Base-by-base conservation (phyloP, 2,329 filamentous ascomycete species). In the Diaporthe vaccinii region DNA sequence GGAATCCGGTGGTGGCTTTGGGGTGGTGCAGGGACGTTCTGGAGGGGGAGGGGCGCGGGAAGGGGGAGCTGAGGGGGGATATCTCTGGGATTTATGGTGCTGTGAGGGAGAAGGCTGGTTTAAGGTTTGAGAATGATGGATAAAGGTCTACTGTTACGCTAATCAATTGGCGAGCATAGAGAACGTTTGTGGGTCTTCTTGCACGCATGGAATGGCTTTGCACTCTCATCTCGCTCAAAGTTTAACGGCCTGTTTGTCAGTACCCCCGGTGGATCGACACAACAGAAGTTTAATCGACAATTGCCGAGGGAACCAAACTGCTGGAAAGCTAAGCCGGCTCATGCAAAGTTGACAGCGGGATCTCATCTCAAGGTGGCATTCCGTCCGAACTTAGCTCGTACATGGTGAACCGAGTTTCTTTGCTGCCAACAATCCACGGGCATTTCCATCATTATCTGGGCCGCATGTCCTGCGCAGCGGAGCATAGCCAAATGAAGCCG, bases 11-110 rank as follows among this genome's bases (percentile, higher is more conserved):
- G 14, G 55, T 55, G 25, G 61, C 39, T 34, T 15, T 68, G 59
- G 59, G 46, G 9, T 68, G 41, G 46, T 51, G 34, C 17, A 44
- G 46, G 51, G 59, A 55, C n/a, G 72, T 73, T 22, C 20, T 73
- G 4, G 72, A 44, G 51, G 36, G 46, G 7, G 20, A 34, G 15
- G 61, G 61, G 2, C 4, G 17, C 22, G 39, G 59, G 20, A 25
- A 34, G 1, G 71, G 58, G 20, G 41, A 73, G 49, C 25, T 46
- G 4, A 31, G 2, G 25, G 59, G 72, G 20, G 72, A 73, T 59
- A 58, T 73, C 15, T 61, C 72, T 58, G 72, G 61, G 31, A n/a
- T 69, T 31, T 74, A 74, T 58, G 72, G 72, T 2, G 62, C 28
- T 44, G 72, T 69, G 22, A 57, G 72, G 61, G 36, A 59, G 15